These are phyloP conservation scores for Papiliotrema nemorosa DNA, from an alignment of 1,284 basidiomycete genomes.

Conservation along the genomic window DNA sequence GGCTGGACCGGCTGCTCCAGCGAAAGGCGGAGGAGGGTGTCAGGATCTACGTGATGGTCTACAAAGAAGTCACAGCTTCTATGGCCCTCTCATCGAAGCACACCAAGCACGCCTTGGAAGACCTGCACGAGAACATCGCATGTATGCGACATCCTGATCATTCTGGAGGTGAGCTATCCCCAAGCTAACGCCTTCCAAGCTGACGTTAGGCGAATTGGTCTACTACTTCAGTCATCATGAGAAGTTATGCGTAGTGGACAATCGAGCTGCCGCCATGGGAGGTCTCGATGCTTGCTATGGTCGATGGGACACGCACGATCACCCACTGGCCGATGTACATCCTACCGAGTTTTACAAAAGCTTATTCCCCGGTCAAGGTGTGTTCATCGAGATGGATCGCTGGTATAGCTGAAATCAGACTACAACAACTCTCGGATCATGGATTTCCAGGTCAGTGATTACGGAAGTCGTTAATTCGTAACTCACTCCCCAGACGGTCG, in stretches of 20 bases:
- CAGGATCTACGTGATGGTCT: conserved; percentile 79
- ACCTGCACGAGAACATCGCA: conserved; percentile 78
- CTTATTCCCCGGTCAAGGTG: conserved; percentile 78
- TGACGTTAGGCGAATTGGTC: conserved; percentile 35
- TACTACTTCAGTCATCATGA: conserved; percentile 52
- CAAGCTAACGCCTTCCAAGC: too few relatives aligned
- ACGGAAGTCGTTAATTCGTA: too few relatives aligned
- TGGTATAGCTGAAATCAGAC: conserved; percentile 51
- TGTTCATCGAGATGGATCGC: not conserved
- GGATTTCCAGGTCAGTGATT: conserved; percentile 39
- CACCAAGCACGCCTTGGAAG: conserved; percentile 77
- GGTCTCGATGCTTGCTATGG: conserved; percentile 91
- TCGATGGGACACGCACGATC: conserved; percentile 81
- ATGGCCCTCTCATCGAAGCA: conserved; percentile 83
- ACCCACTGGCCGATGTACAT: conserved; percentile 82
- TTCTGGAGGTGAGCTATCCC: conserved; percentile 74
- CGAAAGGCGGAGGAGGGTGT: conserved; percentile 88
- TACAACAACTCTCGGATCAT: conserved; percentile 69
- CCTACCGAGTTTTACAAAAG: conserved; percentile 75
- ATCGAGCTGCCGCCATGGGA: conserved; percentile 63
- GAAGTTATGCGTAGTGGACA: conserved; percentile 67
- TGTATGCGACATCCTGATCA: conserved; percentile 87
- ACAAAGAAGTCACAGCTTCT: conserved; percentile 87
- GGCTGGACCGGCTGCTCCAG: conserved; percentile 76
- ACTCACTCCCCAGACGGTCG: conserved; percentile 70